Evolutionary conservation across 2,329 filamentous ascomycete species (phyloP).

Genomic region (Talaromyces verruculosus): DNA sequence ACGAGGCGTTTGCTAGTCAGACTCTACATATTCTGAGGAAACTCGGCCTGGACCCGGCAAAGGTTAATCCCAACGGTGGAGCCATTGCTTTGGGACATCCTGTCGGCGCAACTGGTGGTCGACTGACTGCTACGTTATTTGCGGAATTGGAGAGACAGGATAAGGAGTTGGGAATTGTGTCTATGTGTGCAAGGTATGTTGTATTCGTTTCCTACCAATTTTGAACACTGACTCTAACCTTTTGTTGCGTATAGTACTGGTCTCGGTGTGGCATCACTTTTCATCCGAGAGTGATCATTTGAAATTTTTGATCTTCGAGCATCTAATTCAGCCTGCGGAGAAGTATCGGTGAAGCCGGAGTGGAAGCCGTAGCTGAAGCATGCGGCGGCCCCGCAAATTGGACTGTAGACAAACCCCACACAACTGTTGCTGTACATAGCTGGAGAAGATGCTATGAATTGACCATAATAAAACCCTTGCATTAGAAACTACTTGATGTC

Average conservation of each 20-base stretch:
- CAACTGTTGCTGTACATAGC: not conserved
- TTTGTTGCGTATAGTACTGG: constrained; percentile 8
- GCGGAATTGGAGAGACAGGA: constrained; percentile 75
- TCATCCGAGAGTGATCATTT: constrained; percentile 12
- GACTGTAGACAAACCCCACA: not conserved
- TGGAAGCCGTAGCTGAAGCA: not conserved
- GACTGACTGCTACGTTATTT: constrained; percentile 86
- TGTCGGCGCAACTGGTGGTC: constrained; percentile 77
- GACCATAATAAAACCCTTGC: not conserved
- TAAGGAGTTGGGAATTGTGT: constrained; percentile 85
- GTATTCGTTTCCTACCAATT: not conserved
- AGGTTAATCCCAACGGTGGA: constrained; percentile 86
- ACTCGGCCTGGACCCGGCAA: constrained; percentile 57
- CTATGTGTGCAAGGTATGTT: constrained; percentile 68
- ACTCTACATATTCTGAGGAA: constrained; percentile 84
- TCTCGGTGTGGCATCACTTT: constrained; percentile 16
- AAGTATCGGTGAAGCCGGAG: constrained; percentile 1
- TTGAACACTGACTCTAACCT: not conserved
- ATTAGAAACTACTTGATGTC: not conserved
- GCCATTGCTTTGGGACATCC: constrained; percentile 88
- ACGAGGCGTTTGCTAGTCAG: constrained; percentile 96
- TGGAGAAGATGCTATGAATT: not conserved
- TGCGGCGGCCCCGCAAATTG: not conserved
- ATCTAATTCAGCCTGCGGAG: not conserved
- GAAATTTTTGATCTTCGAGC: not conserved